Conservation (phyloP, 1,284 basidiomycete species). For the Cryptococcus sp. region DNA sequence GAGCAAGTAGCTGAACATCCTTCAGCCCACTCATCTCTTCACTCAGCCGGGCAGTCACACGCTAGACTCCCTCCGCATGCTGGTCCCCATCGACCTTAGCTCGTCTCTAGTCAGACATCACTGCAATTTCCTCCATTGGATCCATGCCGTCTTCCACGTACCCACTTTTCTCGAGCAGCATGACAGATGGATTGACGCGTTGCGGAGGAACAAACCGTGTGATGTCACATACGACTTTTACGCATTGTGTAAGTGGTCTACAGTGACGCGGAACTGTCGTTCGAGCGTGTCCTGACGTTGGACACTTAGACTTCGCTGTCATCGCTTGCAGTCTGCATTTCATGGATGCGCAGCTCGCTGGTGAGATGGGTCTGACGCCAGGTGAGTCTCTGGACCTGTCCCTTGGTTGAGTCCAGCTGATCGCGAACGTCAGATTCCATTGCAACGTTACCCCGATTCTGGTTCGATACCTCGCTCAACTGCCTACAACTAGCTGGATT, state of each 20-base stretch:
- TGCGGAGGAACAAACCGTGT: background rate
- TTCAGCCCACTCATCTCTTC: conserved; percentile 7
- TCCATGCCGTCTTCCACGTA: conserved; percentile 26
- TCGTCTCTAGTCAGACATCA: conserved; percentile 10
- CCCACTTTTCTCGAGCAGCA: conserved; percentile 28
- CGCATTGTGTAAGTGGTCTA: conserved; percentile 7
- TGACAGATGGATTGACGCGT: conserved; percentile 24
- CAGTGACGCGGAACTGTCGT: background rate
- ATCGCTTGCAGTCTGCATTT: conserved; percentile 18
- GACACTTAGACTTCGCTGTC: conserved; percentile 9
- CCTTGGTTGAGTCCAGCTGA: background rate
- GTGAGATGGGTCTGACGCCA: conserved; percentile 4
- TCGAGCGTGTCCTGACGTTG: background rate
- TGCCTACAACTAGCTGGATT: conserved; percentile 13
- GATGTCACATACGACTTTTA: conserved; percentile 10
- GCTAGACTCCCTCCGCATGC: conserved; percentile 9
- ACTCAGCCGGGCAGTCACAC: conserved; percentile 8
- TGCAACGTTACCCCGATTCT: conserved; percentile 9
- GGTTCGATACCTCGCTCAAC: conserved; percentile 14
- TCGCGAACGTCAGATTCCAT: conserved; percentile 3
- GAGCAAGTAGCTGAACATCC: background rate
- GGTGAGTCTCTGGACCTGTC: conserved; percentile 1
- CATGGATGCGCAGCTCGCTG: conserved; percentile 9
- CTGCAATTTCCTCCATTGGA: conserved; percentile 17
- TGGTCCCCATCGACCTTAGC: conserved; percentile 10